Conservation (phyloP, 2,329 filamentous ascomycete species). For the Aspergillus fijiensis region DNA sequence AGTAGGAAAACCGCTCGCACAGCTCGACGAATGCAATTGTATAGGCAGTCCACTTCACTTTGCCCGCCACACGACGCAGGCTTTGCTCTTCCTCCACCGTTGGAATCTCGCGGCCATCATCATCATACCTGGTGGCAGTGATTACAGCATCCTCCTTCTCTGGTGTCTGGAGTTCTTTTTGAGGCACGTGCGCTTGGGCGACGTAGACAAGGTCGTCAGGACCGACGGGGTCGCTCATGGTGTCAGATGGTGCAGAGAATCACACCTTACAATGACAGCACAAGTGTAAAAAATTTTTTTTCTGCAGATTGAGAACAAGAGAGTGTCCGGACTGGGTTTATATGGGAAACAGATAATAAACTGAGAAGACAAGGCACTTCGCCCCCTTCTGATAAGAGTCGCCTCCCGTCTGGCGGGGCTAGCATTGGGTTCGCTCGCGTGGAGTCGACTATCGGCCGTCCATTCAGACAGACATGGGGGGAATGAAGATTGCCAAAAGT, state of each 20-base stretch:
- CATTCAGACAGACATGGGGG: not conserved
- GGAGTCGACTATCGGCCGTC: not conserved
- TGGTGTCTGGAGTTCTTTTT: not conserved
- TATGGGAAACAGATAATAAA: not conserved
- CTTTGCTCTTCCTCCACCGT: constrained; percentile 35
- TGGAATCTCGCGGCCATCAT: constrained; percentile 23
- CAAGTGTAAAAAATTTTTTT: not conserved
- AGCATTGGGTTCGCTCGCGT: not conserved
- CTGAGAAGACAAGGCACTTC: not conserved
- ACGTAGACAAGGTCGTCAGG: constrained; percentile 7
- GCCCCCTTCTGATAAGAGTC: not conserved
- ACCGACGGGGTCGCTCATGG: constrained; percentile 13
- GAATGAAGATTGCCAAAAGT: not conserved
- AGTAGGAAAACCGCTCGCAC: constrained; percentile 76
- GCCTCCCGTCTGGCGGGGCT: not conserved
- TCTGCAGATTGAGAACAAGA: not conserved
- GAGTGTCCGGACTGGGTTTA: not conserved
- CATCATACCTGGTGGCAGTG: not conserved
- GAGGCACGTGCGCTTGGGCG: constrained; percentile 10
- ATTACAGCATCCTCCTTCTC: constrained; percentile 11
- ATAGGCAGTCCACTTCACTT: constrained; percentile 65
- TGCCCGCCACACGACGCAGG: constrained; percentile 38
- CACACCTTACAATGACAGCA: not conserved
- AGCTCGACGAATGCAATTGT: constrained; percentile 72
- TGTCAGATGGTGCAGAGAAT: not conserved